Conservation (phyloP, 176 grass and related monocot genomes). For the Saccharum spontaneum region DNA sequence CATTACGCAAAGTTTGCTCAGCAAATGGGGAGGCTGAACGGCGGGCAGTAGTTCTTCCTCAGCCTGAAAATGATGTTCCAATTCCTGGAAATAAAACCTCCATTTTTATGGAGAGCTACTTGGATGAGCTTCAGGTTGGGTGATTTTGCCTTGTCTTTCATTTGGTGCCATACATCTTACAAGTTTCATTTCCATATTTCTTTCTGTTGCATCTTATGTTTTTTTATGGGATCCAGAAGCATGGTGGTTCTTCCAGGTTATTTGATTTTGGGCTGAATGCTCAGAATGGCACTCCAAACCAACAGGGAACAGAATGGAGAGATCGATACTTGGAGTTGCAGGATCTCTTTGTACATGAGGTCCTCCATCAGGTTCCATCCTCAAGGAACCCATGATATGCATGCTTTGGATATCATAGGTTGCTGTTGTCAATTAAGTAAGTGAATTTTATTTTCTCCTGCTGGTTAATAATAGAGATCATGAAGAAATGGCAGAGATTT, state of each 20-base stretch:
- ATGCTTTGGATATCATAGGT: not conserved
- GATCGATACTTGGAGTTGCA: constrained; percentile 53
- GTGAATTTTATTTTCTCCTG: not conserved
- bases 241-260: constrained; percentile 17
- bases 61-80: constrained; percentile 31
- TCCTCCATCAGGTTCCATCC: constrained; percentile 33
- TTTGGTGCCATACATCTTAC: not conserved
- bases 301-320: constrained; percentile 47
- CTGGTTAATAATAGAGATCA: constrained; percentile 5
- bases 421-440: constrained; percentile 23
- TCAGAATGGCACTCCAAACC: constrained; percentile 18
- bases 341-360: constrained; percentile 48
- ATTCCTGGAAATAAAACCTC: constrained; percentile 42
- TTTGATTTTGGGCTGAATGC: constrained; percentile 16
- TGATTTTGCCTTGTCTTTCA: constrained; percentile 20
- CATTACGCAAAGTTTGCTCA: constrained; percentile 57
- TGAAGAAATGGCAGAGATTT: not conserved
- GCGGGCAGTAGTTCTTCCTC: constrained; percentile 34
- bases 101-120: constrained; percentile 24
- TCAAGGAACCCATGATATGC: constrained; percentile 5
- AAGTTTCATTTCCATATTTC: not conserved
- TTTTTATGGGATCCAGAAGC: constrained; percentile 27
- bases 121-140: constrained; percentile 53
- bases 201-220: constrained; percentile 11
- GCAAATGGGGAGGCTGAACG: constrained; percentile 44